These are phyloP conservation scores for Populus tremula DNA, from an alignment of 345 rosid genomes.

Conservation along the genomic window DNA sequence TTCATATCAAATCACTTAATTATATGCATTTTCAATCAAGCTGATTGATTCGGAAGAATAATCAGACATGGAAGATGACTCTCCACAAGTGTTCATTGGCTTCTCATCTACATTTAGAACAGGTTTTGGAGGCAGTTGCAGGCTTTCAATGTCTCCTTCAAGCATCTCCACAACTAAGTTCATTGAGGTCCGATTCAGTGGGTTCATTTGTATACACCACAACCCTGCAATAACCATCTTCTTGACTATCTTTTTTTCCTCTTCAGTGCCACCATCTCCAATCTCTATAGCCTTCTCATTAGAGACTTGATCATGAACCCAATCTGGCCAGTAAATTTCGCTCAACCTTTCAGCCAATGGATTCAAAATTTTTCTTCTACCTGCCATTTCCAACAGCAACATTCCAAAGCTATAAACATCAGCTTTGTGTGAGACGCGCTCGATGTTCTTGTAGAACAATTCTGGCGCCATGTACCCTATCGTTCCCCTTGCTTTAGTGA, in stretches of 20 bases:
- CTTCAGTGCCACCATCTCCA: no score
- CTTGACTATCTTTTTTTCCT: no score
- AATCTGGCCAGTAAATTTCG: no score
- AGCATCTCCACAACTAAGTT: not conserved
- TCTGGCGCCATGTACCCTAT: no score
- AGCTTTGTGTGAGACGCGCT: not conserved
- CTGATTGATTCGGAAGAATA: not conserved
- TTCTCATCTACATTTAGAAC: not conserved
- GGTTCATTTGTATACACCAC: conserved; percentile 10
- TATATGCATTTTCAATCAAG: not conserved
- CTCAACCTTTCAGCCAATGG: no score
- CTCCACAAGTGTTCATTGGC: not conserved
- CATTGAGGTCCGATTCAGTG: not conserved
- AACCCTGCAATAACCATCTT: no score
- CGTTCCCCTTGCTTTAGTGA: no score
- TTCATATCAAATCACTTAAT: not conserved
- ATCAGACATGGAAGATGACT: not conserved
- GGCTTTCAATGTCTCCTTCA: not conserved
- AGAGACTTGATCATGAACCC: no score
- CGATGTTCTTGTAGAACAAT: no score
- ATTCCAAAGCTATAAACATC: not conserved
- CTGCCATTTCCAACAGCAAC: no score
- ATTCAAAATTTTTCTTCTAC: no score
- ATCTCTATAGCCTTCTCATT: no score
- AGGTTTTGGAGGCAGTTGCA: not conserved